phyloP scores from a whole-genome alignment of 169 alveolate genomes.

The Babesia ovis region DNA sequence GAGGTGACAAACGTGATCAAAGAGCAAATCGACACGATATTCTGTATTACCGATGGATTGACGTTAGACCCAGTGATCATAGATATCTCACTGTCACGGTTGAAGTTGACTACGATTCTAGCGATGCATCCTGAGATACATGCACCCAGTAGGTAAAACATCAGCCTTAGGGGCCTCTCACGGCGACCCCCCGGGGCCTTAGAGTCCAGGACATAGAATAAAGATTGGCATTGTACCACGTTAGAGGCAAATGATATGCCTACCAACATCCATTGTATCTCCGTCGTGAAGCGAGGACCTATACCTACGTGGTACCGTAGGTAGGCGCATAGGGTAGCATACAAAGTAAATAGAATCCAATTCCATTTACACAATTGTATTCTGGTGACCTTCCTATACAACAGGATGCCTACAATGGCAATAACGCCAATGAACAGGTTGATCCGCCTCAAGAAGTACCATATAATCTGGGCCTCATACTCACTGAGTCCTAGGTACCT shows the following conservation, averaged over 20 bases:
- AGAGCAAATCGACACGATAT: neutral
- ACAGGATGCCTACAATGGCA: constrained; percentile 2
- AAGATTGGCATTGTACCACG: constrained; percentile 24
- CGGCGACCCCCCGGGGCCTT: constrained; percentile 4
- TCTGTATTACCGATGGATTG: neutral
- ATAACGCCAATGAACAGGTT: constrained; percentile 37
- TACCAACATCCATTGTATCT: constrained; percentile 1
- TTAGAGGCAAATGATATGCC: constrained; percentile 12
- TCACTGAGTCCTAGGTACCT: constrained; percentile 35
- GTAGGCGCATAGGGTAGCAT: neutral
- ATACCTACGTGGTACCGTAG: neutral
- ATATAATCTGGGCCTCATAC: constrained; percentile 38
- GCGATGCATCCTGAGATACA: neutral
- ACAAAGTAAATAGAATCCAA: constrained; percentile 23
- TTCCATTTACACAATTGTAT: constrained; percentile 1
- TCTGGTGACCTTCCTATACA: neutral
- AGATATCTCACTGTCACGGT: neutral
- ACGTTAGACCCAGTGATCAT: neutral
- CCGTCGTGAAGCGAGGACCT: neutral
- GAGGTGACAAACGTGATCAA: neutral
- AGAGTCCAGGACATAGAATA: constrained; percentile 15
- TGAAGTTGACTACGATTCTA: neutral
- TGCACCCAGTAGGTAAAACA: constrained; percentile 15
- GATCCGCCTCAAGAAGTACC: constrained; percentile 45
- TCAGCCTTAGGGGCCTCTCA: neutral